Evolutionary conservation across 2,329 filamentous ascomycete species (phyloP).

Genomic region (Aspergillus pseudoviridinutans): DNA sequence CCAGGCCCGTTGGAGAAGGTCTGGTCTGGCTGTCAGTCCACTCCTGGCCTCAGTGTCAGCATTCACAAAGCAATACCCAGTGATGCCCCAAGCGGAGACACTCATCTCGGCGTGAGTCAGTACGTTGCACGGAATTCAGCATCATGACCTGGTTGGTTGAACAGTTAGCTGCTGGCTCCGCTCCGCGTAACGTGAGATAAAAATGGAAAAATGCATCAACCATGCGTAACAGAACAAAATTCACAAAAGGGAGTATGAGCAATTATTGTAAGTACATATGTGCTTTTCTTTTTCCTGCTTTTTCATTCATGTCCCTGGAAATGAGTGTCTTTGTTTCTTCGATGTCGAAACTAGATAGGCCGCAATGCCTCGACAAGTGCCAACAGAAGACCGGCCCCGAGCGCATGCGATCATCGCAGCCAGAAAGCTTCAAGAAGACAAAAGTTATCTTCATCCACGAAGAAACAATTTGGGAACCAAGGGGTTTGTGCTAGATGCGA

Average conservation of each 20-base stretch:
- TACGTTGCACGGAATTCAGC: not conserved
- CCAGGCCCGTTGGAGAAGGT: not conserved
- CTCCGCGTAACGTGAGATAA: not conserved
- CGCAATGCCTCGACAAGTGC: not conserved
- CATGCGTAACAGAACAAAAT: not conserved
- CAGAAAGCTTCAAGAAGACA: not conserved
- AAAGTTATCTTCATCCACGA: not conserved
- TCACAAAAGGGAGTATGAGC: not conserved
- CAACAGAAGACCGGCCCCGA: not conserved
- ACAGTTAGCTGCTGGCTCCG: not conserved
- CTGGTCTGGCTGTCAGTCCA: slow-evolving; percentile 2
- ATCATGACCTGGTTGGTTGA: not conserved
- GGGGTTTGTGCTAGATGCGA: not conserved
- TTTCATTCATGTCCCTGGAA: not conserved
- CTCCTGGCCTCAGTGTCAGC: not conserved
- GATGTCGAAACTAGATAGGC: not conserved
- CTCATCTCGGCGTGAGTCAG: not conserved
- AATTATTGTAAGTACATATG: not conserved
- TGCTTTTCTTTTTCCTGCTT: not conserved
- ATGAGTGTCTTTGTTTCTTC: not conserved
- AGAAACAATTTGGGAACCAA: not conserved
- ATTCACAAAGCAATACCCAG: not conserved
- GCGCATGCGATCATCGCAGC: not conserved
- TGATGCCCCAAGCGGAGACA: not conserved
- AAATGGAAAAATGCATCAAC: not conserved